phyloP scores from a whole-genome alignment of 2,329 filamentous ascomycete genomes.

The Calycina marina region DNA sequence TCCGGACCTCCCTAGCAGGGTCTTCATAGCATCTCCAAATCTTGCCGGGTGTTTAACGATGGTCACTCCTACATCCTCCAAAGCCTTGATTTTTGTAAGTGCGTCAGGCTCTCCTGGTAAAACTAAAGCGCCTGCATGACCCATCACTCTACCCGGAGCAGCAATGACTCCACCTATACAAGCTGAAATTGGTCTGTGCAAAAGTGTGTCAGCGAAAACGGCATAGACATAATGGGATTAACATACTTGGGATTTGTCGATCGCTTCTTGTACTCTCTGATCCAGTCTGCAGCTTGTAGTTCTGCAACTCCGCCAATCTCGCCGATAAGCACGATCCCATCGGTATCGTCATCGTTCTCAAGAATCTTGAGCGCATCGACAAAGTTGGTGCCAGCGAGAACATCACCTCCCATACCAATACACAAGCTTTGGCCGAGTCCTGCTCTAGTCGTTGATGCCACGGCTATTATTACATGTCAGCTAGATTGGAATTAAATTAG shows the following conservation, averaged over 20 bases:
- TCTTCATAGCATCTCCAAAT: constrained; percentile 55
- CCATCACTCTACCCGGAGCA: constrained; percentile 55
- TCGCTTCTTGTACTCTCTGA: constrained; percentile 45
- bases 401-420: constrained; percentile 61
- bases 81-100: constrained; percentile 47
- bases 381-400: constrained; percentile 59
- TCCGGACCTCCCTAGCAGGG: constrained; percentile 32
- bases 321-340: constrained; percentile 53
- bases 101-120: constrained; percentile 51
- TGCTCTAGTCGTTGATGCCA: constrained; percentile 53
- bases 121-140: constrained; percentile 63
- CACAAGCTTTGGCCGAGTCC: constrained; percentile 59
- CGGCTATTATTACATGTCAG: constrained; percentile 29
- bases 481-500: too few relatives aligned
- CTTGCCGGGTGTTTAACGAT: constrained; percentile 66
- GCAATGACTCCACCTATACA: constrained; percentile 53
- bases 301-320: constrained; percentile 54
- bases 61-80: constrained; percentile 51
- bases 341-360: constrained; percentile 48
- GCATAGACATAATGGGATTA: not conserved
- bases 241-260: constrained; percentile 46
- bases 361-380: constrained; percentile 54
- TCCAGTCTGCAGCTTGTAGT: constrained; percentile 58
- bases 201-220: constrained; percentile 1
- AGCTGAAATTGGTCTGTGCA: constrained; percentile 51